phyloP scores from a whole-genome alignment of 164 flowering plant genomes.

The Vitis rupestris region DNA sequence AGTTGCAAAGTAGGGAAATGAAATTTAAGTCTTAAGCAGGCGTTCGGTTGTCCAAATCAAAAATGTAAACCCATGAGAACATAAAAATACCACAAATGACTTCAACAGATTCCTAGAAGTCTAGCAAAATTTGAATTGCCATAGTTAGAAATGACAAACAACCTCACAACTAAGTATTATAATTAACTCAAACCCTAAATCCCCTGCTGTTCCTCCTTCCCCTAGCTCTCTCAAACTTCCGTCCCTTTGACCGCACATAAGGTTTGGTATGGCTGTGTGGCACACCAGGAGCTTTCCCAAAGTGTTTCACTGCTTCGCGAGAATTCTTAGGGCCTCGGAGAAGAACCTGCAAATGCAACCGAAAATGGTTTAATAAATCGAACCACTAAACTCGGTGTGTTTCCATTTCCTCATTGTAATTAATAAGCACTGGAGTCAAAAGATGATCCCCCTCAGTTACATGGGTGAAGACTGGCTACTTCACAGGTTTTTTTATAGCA shows the following conservation, averaged over 20 bases:
- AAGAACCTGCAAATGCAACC: constrained; percentile 36
- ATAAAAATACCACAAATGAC: background rate
- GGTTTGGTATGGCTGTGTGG: constrained; percentile 65
- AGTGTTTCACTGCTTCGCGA: constrained; percentile 63
- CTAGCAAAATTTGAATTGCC: constrained; percentile 17
- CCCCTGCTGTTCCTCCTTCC: constrained; percentile 59
- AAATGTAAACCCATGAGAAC: background rate
- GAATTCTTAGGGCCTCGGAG: constrained; percentile 59
- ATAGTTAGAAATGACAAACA: constrained; percentile 4
- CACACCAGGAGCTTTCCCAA: constrained; percentile 66
- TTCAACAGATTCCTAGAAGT: background rate
- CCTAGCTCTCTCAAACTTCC: constrained; percentile 64
- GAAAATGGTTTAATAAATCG: background rate
- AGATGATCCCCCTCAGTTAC: no score
- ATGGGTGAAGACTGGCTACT: no score
- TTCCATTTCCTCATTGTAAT: no score
- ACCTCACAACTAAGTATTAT: background rate
- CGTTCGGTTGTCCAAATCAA: background rate
- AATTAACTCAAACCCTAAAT: constrained; percentile 35
- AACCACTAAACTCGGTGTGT: no score
- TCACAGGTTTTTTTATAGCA: no score
- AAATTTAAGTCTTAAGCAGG: no score
- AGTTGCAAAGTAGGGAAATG: no score
- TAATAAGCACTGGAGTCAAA: no score
- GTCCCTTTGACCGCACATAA: constrained; percentile 56